Evolutionary conservation across 2,329 filamentous ascomycete species (phyloP).

Genomic region (Plectosphaerella sp.): DNA sequence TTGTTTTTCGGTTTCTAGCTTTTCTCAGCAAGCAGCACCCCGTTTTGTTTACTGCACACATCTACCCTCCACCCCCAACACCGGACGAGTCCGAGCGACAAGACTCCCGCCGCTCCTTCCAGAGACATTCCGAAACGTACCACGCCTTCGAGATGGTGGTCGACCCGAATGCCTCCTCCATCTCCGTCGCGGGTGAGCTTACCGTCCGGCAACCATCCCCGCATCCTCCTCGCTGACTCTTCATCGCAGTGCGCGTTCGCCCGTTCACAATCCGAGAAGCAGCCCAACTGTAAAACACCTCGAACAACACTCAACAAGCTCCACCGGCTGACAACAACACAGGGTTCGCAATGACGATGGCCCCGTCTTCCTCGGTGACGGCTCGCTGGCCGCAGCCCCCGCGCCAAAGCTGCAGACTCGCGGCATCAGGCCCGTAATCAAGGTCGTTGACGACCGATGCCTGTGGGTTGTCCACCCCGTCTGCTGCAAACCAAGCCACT

Average conservation of each 20-base stretch:
- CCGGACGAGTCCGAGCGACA: conserved; percentile 3
- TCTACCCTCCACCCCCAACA: neutral
- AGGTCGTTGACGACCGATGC: conserved; percentile 93
- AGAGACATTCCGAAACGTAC: neutral
- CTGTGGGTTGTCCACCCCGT: conserved; percentile 58
- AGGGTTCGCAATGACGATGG: conserved; percentile 65
- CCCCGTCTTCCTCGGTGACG: conserved; percentile 91
- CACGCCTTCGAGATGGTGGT: conserved; percentile 8
- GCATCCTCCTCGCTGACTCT: conserved; percentile 18
- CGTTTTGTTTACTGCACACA: conserved; percentile 6
- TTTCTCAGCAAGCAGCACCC: neutral
- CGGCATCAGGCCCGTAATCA: conserved; percentile 87
- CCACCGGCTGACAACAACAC: conserved; percentile 1
- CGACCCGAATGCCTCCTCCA: conserved; percentile 51
- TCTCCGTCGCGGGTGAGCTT: conserved; percentile 51
- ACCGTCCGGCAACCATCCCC: neutral
- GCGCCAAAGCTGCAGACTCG: conserved; percentile 80
- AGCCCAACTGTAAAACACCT: conserved; percentile 66
- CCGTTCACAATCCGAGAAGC: conserved; percentile 86
- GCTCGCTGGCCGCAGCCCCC: conserved; percentile 83
- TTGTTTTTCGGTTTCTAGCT: conserved; percentile 10
- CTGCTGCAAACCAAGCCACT: conserved; percentile 6
- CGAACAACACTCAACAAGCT: neutral
- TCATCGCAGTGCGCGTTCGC: conserved; percentile 56
- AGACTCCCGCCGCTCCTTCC: neutral